Conservation (phyloP, 495 filamentous ascomycete genomes). For the Aspergillus ostianus region DNA sequence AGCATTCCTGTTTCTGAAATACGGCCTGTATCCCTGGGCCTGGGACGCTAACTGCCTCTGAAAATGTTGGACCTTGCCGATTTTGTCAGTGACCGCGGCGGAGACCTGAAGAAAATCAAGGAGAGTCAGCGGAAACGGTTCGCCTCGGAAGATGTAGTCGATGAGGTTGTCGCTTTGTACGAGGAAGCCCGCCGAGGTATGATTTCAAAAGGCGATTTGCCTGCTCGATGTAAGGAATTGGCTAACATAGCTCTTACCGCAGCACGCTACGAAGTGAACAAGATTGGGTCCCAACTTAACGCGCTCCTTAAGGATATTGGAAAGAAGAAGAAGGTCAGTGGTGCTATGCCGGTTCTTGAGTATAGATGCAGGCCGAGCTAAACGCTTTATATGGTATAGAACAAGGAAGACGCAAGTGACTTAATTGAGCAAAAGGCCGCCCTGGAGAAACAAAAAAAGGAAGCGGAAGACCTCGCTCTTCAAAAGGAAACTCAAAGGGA, state of each 20-base stretch:
- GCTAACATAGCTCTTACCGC: constrained; percentile 15
- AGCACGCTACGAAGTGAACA: constrained; percentile 77
- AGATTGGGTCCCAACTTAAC: constrained; percentile 82
- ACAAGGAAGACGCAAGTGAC: constrained; percentile 78
- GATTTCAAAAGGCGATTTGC: constrained; percentile 1
- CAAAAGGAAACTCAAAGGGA: constrained; percentile 72
- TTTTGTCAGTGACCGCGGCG: constrained; percentile 83
- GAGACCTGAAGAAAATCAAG: constrained; percentile 82
- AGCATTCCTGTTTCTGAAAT: not conserved
- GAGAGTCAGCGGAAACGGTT: constrained; percentile 81
- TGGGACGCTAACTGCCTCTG: not conserved
- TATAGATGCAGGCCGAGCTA: not conserved
- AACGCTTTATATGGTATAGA: constrained; percentile 38
- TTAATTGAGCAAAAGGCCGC: constrained; percentile 71
- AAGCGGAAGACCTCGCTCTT: constrained; percentile 65
- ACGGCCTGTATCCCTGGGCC: not conserved
- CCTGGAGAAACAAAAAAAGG: constrained; percentile 77
- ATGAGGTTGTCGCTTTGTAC: constrained; percentile 84
- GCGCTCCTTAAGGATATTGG: constrained; percentile 85
- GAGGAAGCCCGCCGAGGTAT: constrained; percentile 82
- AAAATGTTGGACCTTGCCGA: constrained; percentile 77
- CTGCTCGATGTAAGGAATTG: not conserved
- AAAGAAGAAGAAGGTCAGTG: constrained; percentile 78
- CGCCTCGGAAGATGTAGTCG: constrained; percentile 78
- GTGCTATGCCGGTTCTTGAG: not conserved